Evolutionary conservation across 2,329 filamentous ascomycete species (phyloP).

Genomic region (Apiospora hydei): DNA sequence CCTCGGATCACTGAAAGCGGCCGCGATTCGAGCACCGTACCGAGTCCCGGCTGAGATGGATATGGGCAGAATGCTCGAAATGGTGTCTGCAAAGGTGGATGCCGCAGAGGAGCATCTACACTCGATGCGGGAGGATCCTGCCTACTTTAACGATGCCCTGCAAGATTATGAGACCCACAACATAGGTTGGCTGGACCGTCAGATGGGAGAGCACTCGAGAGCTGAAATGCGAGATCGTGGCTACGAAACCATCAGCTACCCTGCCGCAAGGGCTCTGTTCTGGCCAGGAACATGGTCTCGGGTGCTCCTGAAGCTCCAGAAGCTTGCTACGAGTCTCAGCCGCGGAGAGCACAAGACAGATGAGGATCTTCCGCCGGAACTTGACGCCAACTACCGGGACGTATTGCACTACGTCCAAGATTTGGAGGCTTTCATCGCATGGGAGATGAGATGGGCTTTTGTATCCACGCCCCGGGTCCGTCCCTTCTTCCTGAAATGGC

Average conservation of each 20-base stretch:
- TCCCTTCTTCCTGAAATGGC: background rate
- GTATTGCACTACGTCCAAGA: background rate
- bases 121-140: conserved; percentile 32
- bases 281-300: background rate
- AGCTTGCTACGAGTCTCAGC: background rate
- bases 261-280: background rate
- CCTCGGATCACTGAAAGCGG: background rate
- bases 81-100: conserved; percentile 26
- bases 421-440: background rate
- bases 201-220: background rate
- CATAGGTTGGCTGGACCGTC: background rate
- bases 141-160: conserved; percentile 27
- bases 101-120: conserved; percentile 31
- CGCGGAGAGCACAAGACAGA: background rate
- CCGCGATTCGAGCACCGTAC: conserved; percentile 29
- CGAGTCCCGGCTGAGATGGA: conserved; percentile 25
- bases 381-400: background rate
- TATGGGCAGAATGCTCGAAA: conserved; percentile 26
- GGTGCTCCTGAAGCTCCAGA: background rate
- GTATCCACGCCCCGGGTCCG: background rate
- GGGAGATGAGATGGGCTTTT: background rate
- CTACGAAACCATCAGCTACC: background rate
- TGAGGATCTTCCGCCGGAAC: background rate
- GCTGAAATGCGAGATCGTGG: background rate
- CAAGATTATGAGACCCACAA: conserved; percentile 21